phyloP scores from a whole-genome alignment of 2,329 filamentous ascomycete species.

The Trichoderma sp. region DNA sequence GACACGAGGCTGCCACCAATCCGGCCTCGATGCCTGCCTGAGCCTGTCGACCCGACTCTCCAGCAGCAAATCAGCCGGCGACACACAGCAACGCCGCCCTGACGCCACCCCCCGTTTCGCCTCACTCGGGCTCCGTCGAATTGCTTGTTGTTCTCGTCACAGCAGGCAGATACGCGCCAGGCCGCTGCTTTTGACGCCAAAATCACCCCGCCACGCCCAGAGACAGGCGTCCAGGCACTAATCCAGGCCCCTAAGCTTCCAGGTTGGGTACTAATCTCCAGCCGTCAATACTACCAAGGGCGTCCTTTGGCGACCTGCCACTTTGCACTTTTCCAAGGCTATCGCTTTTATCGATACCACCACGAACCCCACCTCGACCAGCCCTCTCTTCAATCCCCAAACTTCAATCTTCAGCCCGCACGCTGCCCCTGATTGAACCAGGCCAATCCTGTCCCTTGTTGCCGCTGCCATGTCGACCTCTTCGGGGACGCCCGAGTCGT shows the following conservation, averaged over 20 bases:
- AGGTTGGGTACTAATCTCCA: background rate
- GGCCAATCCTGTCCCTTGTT: conserved; percentile 8
- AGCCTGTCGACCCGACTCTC: background rate
- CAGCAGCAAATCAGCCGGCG: background rate
- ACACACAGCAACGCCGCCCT: background rate
- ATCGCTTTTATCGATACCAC: conserved; percentile 18
- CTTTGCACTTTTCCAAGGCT: conserved; percentile 2
- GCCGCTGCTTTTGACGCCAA: background rate
- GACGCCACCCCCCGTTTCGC: background rate
- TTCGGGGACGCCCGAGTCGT: conserved; percentile 72
- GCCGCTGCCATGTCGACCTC: conserved; percentile 54
- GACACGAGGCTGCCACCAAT: conserved; percentile 15
- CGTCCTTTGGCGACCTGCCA: conserved; percentile 4
- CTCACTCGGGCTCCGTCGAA: background rate
- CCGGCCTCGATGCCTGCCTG: background rate
- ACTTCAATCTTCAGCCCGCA: background rate
- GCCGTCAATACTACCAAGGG: too few relatives aligned
- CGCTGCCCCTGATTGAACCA: conserved; percentile 1
- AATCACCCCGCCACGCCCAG: conserved; percentile 11
- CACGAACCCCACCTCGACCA: conserved; percentile 6
- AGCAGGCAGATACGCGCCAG: background rate
- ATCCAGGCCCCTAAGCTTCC: background rate
- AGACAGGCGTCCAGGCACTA: background rate
- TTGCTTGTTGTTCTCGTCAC: background rate
- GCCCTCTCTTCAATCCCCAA: background rate